Conservation (phyloP, 176 grass and related monocot genomes). For the Elaeis guineensis region DNA sequence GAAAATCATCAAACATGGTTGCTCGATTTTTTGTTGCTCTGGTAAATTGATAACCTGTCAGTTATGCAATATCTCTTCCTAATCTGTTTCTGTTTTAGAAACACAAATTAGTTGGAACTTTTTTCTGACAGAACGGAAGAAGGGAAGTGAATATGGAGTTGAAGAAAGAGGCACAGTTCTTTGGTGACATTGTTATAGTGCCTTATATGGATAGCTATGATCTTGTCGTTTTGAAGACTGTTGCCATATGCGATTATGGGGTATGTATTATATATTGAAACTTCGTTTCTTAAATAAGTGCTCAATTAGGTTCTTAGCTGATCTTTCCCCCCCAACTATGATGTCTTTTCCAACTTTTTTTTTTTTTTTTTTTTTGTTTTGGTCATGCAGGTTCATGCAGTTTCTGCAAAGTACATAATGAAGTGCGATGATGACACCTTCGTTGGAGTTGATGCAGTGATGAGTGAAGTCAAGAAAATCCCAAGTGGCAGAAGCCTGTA, state of each 20-base stretch:
- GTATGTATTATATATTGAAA: slow-evolving; percentile 21
- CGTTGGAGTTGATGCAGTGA: slow-evolving; percentile 52
- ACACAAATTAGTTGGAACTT: slow-evolving; percentile 15
- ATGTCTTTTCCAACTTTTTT: background rate
- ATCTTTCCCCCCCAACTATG: background rate
- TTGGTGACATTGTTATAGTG: slow-evolving; percentile 78
- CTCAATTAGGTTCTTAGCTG: background rate
- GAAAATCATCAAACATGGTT: slow-evolving; percentile 42
- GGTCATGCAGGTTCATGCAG: slow-evolving; percentile 43
- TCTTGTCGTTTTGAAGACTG: slow-evolving; percentile 73
- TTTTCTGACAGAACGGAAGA: slow-evolving; percentile 48
- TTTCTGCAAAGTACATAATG: slow-evolving; percentile 64
- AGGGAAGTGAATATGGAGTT: slow-evolving; percentile 66
- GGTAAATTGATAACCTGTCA: slow-evolving; percentile 35
- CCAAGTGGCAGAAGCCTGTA: slow-evolving; percentile 62
- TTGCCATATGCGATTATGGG: slow-evolving; percentile 85
- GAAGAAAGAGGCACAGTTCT: slow-evolving; percentile 70
- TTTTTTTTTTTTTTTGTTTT: too few relatives aligned
- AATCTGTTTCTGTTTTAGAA: background rate
- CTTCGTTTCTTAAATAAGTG: background rate
- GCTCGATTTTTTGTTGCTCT: slow-evolving; percentile 69
- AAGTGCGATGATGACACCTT: slow-evolving; percentile 89
- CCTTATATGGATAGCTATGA: slow-evolving; percentile 77
- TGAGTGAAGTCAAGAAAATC: slow-evolving; percentile 52
- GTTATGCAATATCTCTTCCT: background rate